Percentiles rank a stretch among this genome's conserved stretches.
Conservation (phyloP, 1,284 basidiomycete genomes). For the Ustilago sp. region DNA sequence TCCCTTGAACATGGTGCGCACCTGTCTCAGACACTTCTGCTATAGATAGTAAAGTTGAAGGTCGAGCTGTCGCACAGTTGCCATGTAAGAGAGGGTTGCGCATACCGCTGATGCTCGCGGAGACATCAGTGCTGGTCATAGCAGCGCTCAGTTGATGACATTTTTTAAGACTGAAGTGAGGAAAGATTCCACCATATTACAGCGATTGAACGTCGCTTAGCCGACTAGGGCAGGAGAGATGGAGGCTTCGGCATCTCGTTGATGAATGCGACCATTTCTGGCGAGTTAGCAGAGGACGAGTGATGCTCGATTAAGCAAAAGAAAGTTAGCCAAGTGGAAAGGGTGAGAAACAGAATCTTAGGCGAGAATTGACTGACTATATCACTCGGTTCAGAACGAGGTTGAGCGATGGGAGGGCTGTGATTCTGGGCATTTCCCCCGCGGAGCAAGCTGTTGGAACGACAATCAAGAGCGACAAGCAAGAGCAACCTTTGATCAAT, state of each 20-base stretch:
- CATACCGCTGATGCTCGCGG: neutral
- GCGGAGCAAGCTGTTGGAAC: neutral
- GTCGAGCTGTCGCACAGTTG: no score
- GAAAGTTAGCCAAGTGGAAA: conserved; percentile 4
- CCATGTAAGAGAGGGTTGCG: neutral
- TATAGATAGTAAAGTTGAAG: neutral
- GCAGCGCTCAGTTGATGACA: neutral
- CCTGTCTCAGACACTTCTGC: neutral
- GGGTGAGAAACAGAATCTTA: neutral
- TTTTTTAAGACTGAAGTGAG: neutral
- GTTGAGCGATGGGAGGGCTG: no score
- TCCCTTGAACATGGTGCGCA: neutral
- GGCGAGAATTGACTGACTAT: neutral
- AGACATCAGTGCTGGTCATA: neutral
- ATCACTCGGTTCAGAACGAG: neutral
- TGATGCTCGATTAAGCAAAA: neutral
- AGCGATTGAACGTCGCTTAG: neutral
- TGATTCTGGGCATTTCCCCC: neutral
- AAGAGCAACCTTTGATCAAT: neutral
- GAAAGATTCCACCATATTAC: neutral
- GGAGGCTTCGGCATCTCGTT: neutral
- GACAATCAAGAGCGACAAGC: neutral
- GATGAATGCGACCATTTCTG: neutral
- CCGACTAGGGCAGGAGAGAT: neutral
- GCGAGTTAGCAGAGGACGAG: no score